phyloP scores from a whole-genome alignment of 805 yeast genomes.

The Wickerhamomyces silvicola region DNA sequence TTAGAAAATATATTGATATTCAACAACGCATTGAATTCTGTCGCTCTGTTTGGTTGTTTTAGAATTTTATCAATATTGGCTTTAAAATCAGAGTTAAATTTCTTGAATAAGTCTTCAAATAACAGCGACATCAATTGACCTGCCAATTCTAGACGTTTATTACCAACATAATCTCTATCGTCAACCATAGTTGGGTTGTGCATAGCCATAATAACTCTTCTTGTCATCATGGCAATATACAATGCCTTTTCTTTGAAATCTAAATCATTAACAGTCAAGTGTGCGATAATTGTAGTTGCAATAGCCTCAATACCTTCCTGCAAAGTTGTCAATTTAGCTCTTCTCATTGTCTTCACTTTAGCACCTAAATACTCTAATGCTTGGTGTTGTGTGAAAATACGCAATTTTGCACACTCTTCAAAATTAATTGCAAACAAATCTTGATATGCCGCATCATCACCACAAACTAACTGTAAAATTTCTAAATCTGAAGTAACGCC shows the following conservation, averaged over 20 bases:
- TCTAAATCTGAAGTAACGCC: slow-evolving; percentile 91
- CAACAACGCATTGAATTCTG: slow-evolving; percentile 89
- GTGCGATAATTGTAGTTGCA: slow-evolving; percentile 95
- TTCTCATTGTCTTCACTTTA: slow-evolving; percentile 86
- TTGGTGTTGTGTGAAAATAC: slow-evolving; percentile 86
- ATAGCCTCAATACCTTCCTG: slow-evolving; percentile 97
- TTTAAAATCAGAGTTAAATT: slow-evolving; percentile 91
- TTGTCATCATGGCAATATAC: slow-evolving; percentile 92
- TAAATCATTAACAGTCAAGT: slow-evolving; percentile 73
- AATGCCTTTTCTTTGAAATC: slow-evolving; percentile 93
- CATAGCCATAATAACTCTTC: slow-evolving; percentile 94
- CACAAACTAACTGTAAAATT: slow-evolving; percentile 90
- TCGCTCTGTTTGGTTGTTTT: slow-evolving; percentile 90
- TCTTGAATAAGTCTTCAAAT: slow-evolving; percentile 95
- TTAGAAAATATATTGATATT: slow-evolving; percentile 88
- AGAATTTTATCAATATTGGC: slow-evolving; percentile 89
- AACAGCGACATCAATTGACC: slow-evolving; percentile 93
- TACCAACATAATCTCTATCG: slow-evolving; percentile 97
- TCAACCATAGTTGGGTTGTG: slow-evolving; percentile 93
- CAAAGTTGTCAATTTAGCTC: slow-evolving; percentile 71
- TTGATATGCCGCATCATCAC: slow-evolving; percentile 80
- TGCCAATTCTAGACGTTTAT: slow-evolving; percentile 92
- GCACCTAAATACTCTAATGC: slow-evolving; percentile 89
- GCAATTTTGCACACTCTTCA: slow-evolving; percentile 85
- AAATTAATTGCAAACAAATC: slow-evolving; percentile 89